phyloP scores from a whole-genome alignment of 225 moss, liverwort and hornwort species.

The Antitrichia curtipendula region DNA sequence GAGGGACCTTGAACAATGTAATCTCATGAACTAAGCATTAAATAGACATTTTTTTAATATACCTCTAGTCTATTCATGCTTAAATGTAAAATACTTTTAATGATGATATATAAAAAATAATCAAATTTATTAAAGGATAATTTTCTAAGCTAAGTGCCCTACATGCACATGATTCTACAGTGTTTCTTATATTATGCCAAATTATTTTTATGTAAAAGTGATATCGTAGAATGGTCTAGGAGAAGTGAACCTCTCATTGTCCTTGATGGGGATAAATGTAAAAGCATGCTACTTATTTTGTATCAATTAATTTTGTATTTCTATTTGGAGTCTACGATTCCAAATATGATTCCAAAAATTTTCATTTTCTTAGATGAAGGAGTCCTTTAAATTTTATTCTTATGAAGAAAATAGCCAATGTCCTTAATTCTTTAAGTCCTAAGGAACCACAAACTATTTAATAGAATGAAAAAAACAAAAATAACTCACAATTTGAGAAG shows the following conservation, averaged over 20 bases:
- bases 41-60: neutral
- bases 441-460: neutral
- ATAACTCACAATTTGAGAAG: neutral
- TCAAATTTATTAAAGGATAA: neutral
- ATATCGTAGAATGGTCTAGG: neutral
- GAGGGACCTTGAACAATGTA: neutral
- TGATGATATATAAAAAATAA: neutral
- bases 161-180: neutral
- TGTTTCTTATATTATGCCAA: neutral
- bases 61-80: neutral
- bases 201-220: neutral
- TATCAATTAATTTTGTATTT: neutral
- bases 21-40: neutral
- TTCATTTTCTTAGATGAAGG: neutral
- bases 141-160: too few species aligned
- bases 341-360: neutral
- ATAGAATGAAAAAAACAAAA: too few species aligned
- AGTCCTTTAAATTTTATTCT: too few species aligned
- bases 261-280: neutral
- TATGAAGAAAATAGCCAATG: neutral
- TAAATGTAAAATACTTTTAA: neutral
- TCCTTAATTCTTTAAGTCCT: fast-evolving
- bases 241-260: neutral
- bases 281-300: neutral
- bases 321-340: fast-evolving